Percentiles rank a stretch among this genome's conserved stretches.
Conservation (phyloP, 768 basidiomycete genomes). For the Mycena galopus region DNA sequence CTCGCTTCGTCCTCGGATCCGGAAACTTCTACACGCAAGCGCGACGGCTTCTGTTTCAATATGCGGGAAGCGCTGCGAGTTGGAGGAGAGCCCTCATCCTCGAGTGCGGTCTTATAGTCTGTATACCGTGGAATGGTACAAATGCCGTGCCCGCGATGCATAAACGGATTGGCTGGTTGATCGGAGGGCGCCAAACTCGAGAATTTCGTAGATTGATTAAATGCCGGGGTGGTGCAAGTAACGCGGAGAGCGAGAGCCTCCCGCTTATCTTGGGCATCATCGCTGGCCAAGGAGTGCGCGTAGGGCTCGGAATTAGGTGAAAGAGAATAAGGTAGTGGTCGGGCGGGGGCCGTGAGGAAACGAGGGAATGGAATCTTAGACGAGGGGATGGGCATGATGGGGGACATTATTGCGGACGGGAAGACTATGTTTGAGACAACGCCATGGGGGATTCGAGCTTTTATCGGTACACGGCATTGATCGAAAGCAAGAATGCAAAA, state of each 20-base stretch:
- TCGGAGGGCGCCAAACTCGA: not conserved
- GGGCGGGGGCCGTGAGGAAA: slow-evolving; percentile 10
- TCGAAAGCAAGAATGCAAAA: slow-evolving; percentile 5
- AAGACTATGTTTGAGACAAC: not conserved
- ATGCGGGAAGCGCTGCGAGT: not conserved
- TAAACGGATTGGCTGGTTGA: not conserved
- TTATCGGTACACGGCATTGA: not conserved
- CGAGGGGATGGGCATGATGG: not conserved
- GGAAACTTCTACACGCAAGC: not conserved
- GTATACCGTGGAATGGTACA: slow-evolving; percentile 15
- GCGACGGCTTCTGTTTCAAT: not conserved
- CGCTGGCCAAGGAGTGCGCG: not conserved
- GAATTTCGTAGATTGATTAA: slow-evolving; percentile 31
- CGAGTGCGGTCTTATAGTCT: slow-evolving; percentile 3
- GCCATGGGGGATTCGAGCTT: not conserved
- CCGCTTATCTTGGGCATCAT: not conserved
- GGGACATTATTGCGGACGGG: not conserved
- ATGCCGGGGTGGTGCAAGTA: slow-evolving; percentile 22
- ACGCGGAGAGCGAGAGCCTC: slow-evolving; percentile 4
- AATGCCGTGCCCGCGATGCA: slow-evolving; percentile 19
- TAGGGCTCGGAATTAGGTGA: not conserved
- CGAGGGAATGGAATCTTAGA: slow-evolving; percentile 20
- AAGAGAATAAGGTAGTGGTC: not conserved
- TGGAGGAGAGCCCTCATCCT: not conserved
- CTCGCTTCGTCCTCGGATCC: not conserved